phyloP scores from a whole-genome alignment of 2,329 filamentous ascomycete genomes.

The Cladosporium sphaerospermum region DNA sequence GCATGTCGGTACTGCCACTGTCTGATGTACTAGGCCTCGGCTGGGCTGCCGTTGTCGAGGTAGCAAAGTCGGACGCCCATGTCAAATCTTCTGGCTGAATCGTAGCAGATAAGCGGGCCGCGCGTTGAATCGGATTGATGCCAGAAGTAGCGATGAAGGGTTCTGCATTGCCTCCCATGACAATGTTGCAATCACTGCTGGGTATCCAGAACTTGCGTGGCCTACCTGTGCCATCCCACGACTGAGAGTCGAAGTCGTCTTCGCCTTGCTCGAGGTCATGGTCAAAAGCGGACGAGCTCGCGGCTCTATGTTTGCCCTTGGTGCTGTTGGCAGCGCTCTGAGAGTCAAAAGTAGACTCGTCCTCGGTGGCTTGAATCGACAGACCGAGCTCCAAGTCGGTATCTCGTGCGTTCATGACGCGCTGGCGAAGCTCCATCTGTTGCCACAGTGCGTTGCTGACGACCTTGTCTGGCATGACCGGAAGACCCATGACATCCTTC shows the following conservation, averaged over 20 bases:
- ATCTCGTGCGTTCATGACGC: slow-evolving; percentile 48
- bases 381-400: slow-evolving; percentile 49
- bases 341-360: slow-evolving; percentile 12
- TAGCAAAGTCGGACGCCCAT: slow-evolving; percentile 50
- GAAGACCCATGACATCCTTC: slow-evolving; percentile 48
- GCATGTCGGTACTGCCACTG: slow-evolving; percentile 11
- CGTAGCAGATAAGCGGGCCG: slow-evolving; percentile 44
- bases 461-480: slow-evolving; percentile 50
- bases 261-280: slow-evolving; percentile 17
- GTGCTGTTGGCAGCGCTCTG: slow-evolving; percentile 9
- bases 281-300: slow-evolving; percentile 7
- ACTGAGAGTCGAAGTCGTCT: slow-evolving; percentile 39
- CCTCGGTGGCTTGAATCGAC: slow-evolving; percentile 37
- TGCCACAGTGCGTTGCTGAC: slow-evolving; percentile 53
- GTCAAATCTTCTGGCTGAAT: slow-evolving; percentile 50
- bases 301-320: slow-evolving; percentile 43
- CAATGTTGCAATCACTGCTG: slow-evolving; percentile 49
- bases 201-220: slow-evolving; percentile 55
- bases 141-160: slow-evolving; percentile 44
- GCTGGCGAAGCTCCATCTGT: slow-evolving; percentile 51
- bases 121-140: slow-evolving; percentile 36
- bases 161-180: slow-evolving; percentile 49
- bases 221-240: slow-evolving; percentile 49
- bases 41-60: slow-evolving; percentile 37
- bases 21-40: slow-evolving; percentile 27